These are phyloP conservation scores for Kwoniella europaea DNA, from an alignment of 768 basidiomycete species.

Conservation along the genomic window DNA sequence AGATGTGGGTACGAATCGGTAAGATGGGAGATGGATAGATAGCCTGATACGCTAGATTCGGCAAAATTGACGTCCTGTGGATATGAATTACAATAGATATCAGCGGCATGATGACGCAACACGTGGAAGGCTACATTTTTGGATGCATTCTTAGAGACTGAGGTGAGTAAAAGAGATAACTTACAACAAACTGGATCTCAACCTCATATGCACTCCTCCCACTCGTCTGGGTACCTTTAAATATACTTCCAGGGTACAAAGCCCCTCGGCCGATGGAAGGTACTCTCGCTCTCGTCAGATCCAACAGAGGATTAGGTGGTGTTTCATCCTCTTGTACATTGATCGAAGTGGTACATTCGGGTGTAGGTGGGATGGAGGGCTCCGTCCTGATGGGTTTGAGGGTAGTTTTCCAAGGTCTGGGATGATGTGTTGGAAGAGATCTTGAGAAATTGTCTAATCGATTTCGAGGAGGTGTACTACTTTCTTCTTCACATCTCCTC, in stretches of 20 bases:
- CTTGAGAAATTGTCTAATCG: conserved; percentile 18
- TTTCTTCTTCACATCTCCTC: not conserved
- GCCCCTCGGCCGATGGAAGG: conserved; percentile 49
- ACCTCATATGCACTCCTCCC: conserved; percentile 95
- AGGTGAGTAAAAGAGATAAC: conserved; percentile 48
- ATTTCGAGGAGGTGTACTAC: not conserved
- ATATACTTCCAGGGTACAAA: conserved; percentile 82
- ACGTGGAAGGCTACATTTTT: too few relatives aligned
- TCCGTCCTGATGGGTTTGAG: not conserved
- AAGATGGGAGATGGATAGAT: conserved; percentile 87
- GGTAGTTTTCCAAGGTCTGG: conserved; percentile 40
- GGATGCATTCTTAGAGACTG: too few relatives aligned
- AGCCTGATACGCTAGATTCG: conserved; percentile 84
- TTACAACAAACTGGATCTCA: conserved; percentile 84
- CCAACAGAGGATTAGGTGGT: conserved; percentile 51
- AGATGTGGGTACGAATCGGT: conserved; percentile 95
- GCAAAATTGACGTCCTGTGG: conserved; percentile 84
- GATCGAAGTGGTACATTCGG: conserved; percentile 1
- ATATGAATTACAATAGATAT: too few relatives aligned
- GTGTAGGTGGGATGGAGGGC: not conserved
- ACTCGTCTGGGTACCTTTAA: conserved; percentile 89
- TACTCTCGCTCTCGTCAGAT: conserved; percentile 40
- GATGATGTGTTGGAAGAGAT: conserved; percentile 42
- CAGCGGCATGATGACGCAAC: too few relatives aligned
- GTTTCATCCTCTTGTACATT: conserved; percentile 11